Percentiles rank a stretch among this genome's conserved stretches.
These are phyloP conservation scores for Talaromyces sp. DNA, from an alignment of 2,329 filamentous ascomycete genomes.

Conservation along the genomic window DNA sequence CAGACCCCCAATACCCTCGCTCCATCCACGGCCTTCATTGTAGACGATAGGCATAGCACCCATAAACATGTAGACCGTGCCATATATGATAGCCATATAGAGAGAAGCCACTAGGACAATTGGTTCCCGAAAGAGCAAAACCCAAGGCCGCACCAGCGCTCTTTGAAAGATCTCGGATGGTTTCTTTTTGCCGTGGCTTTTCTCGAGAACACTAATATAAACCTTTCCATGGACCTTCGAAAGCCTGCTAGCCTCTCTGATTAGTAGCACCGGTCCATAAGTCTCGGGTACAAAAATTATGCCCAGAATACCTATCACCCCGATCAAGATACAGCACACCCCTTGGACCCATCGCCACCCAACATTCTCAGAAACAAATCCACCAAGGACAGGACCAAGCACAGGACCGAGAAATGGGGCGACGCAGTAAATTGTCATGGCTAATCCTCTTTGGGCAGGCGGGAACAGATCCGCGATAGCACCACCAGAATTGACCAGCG, in stretches of 20 bases:
- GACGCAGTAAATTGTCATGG: constrained; percentile 36
- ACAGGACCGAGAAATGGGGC: constrained; percentile 43
- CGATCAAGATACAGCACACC: constrained; percentile 40
- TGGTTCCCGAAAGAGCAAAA: constrained; percentile 40
- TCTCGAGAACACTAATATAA: constrained; percentile 30
- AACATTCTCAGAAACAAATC: constrained; percentile 41
- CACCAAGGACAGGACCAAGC: constrained; percentile 48
- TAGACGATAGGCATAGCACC: constrained; percentile 44
- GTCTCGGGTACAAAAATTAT: constrained; percentile 40
- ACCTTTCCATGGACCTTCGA: constrained; percentile 40
- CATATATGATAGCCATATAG: constrained; percentile 43
- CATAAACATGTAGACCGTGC: constrained; percentile 44
- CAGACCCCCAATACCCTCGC: constrained; percentile 36
- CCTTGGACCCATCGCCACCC: constrained; percentile 41
- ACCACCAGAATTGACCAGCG: constrained; percentile 42
- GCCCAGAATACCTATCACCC: constrained; percentile 37
- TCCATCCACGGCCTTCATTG: constrained; percentile 36
- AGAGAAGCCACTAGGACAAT: constrained; percentile 40
- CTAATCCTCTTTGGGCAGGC: constrained; percentile 35
- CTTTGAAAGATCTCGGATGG: constrained; percentile 31
- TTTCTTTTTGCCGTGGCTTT: constrained; percentile 32
- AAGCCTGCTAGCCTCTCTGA: constrained; percentile 37
- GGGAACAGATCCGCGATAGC: constrained; percentile 44
- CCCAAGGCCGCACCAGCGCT: constrained; percentile 39
- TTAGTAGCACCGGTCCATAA: constrained; percentile 43